Percentiles rank a stretch among this genome's conserved stretches.
Conservation (phyloP, 2,329 filamentous ascomycete genomes). For the Macrophomina pseudophaseolina region DNA sequence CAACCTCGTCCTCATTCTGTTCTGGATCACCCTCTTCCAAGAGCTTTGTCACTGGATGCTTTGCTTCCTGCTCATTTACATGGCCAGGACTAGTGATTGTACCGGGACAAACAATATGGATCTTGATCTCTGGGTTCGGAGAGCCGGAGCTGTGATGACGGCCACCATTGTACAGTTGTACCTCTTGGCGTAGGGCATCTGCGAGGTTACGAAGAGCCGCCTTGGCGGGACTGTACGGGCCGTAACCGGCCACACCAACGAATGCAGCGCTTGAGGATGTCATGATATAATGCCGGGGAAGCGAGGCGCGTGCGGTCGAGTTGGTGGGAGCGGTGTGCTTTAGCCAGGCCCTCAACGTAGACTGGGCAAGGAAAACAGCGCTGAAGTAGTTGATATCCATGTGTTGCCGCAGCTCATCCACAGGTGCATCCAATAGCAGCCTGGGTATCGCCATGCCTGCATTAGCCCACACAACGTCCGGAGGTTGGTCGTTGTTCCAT, state of each 20-base stretch:
- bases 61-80: constrained; percentile 75
- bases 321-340: not conserved
- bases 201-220: constrained; percentile 81
- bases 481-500: constrained; percentile 77
- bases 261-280: constrained; percentile 80
- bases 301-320: constrained; percentile 31
- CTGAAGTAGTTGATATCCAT: constrained; percentile 96
- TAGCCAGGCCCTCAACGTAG: constrained; percentile 77
- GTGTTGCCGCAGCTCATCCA: constrained; percentile 70
- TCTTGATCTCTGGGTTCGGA: constrained; percentile 65
- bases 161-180: constrained; percentile 79
- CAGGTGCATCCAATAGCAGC: constrained; percentile 76
- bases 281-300: constrained; percentile 81
- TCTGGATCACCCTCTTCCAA: constrained; percentile 83
- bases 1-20: constrained; percentile 80
- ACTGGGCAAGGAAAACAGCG: constrained; percentile 82
- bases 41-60: constrained; percentile 78
- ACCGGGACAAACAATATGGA: constrained; percentile 84
- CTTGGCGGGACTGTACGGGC: constrained; percentile 82
- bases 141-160: constrained; percentile 43
- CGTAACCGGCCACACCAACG: constrained; percentile 80
- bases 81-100: constrained; percentile 80
- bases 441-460: constrained; percentile 76
- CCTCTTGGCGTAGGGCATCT: constrained; percentile 82
- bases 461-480: constrained; percentile 90